A percentile compares a stretch with the other conserved stretches of the same genome.
Evolutionary conservation across 2,329 filamentous ascomycete genomes (phyloP).

Genomic region (Xylariaceae sp.): DNA sequence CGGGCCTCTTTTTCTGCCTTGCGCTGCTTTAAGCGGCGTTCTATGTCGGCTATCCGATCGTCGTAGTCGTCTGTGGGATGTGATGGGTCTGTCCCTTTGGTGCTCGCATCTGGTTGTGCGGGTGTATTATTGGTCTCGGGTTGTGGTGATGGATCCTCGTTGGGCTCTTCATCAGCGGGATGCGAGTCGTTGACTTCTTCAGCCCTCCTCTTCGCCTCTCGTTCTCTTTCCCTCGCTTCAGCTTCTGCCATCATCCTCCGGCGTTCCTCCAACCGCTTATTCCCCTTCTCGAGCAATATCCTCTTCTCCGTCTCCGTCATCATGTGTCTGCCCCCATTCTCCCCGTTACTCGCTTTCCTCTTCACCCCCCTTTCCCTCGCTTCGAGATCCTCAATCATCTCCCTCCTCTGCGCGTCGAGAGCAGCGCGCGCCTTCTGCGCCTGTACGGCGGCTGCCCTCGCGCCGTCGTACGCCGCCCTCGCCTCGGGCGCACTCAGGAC

Average conservation of each 20-base stretch:
- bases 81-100: conserved; percentile 31
- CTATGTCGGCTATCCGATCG: conserved; percentile 41
- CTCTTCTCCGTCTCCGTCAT: conserved; percentile 21
- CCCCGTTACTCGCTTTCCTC: conserved; percentile 48
- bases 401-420: conserved; percentile 67
- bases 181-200: conserved; percentile 10
- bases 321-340: conserved; percentile 25
- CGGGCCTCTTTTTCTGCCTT: conserved; percentile 42
- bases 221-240: conserved; percentile 36
- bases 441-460: conserved; percentile 65
- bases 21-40: conserved; percentile 35
- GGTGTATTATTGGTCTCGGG: background rate
- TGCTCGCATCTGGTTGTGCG: conserved; percentile 15
- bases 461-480: conserved; percentile 73
- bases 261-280: conserved; percentile 37
- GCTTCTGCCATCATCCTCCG: conserved; percentile 40
- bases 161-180: conserved; percentile 3
- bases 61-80: conserved; percentile 29
- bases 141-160: background rate
- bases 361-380: conserved; percentile 66
- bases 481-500: conserved; percentile 69
- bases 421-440: conserved; percentile 67
- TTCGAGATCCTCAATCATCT: conserved; percentile 85
- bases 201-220: conserved; percentile 27
- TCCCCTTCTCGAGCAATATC: conserved; percentile 32